Evolutionary conservation across 2,329 filamentous ascomycete species (phyloP), one percentile per base, ranked within the genome.

Genomic region (Acephala macrosclerotiorum): DNA sequence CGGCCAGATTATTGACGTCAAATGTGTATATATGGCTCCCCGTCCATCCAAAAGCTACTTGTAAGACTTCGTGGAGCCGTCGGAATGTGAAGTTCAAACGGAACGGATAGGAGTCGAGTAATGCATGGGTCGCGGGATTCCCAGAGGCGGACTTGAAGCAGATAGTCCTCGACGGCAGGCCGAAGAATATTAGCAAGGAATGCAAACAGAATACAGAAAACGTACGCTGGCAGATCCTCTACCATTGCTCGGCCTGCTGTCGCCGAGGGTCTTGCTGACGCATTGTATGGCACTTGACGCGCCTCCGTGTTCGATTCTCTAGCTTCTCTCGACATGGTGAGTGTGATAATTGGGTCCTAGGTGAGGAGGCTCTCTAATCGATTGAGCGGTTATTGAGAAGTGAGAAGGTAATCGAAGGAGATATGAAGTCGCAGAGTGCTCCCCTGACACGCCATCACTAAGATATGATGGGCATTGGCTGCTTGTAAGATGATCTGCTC

Each of bases 31-130:
- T 25, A 12, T 51, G 47, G 11, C 25, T 12, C 4, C 38, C 26
- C 42, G 57, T n/a, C 38, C 57, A 59, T 7, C 57, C 38, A 47
- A 59, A 59, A 14, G 57, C 57, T 20, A 45, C 29, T 29, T 59
- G 57, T 11, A 47, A 11, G 11, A 59, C 38, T 5, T 59, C 16
- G 26, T 59, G 57, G 9, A 59, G 38, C 20, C 45, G 16, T 29
- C 18, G 26, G 26, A 59, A 59, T 16, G 57, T 42, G 22, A 42
- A 45, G 38, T 22, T 45, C 20, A 36, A n/a, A 59, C 16, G 57
- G 57, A 14, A 59, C 38, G 11, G n/a, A 59, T 22, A 59, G 35
- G 25, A 59, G 20, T 18, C 57, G n/a, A 18, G 57, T 45, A 16
- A 59, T 59, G 25, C 33, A 42, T 8, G 57, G 57, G 3, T 51